Conservation (phyloP, 2,329 filamentous ascomycete genomes). For the Colletotrichum zoysiae region DNA sequence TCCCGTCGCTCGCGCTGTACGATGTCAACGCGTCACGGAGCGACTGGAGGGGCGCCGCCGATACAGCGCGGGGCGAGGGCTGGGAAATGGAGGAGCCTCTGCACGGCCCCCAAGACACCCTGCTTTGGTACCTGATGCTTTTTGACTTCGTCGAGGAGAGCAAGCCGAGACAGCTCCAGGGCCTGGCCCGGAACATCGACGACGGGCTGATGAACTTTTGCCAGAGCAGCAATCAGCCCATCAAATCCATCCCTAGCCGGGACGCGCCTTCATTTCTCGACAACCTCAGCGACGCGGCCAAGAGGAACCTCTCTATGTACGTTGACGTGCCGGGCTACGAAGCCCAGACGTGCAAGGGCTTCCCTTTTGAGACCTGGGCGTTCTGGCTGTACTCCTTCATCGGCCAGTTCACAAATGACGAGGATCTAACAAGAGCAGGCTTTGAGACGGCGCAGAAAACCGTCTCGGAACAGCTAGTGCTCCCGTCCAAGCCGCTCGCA, state of each 20-base stretch:
- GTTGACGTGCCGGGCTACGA: constrained; percentile 48
- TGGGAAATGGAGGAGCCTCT: constrained; percentile 51
- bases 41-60: constrained; percentile 52
- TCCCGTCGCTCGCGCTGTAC: constrained; percentile 60
- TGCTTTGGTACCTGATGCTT: constrained; percentile 53
- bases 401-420: constrained; percentile 53
- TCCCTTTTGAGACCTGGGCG: constrained; percentile 55
- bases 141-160: constrained; percentile 49
- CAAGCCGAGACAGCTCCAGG: constrained; percentile 44
- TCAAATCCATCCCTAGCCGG: constrained; percentile 49
- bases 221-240: constrained; percentile 38
- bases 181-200: constrained; percentile 51
- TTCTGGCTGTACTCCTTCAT: constrained; percentile 58
- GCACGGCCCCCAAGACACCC: constrained; percentile 49
- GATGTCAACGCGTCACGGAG: constrained; percentile 54
- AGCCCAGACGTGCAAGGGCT: constrained; percentile 50
- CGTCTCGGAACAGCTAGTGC: constrained; percentile 52
- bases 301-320: constrained; percentile 49
- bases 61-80: constrained; percentile 47
- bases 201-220: constrained; percentile 49
- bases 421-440: constrained; percentile 48
- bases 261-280: constrained; percentile 51
- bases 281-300: constrained; percentile 51
- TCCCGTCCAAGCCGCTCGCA: constrained; percentile 55
- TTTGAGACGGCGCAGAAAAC: constrained; percentile 46